Evolutionary conservation across 2,329 filamentous ascomycete species (phyloP).

Genomic region (Fusarium dlaminii): DNA sequence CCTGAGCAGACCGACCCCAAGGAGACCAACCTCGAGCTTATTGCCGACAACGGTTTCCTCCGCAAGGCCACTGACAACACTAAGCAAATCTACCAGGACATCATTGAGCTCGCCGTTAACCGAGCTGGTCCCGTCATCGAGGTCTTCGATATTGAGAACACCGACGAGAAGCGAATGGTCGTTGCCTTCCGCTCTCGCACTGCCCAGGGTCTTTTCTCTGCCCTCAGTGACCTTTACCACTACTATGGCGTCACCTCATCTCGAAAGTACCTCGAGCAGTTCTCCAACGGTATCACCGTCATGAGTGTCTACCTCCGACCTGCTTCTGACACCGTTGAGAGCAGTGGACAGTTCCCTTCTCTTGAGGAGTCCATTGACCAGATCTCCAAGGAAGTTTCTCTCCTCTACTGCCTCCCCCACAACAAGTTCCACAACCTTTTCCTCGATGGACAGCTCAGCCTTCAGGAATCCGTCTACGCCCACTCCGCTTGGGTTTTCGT

Average conservation of each 20-base stretch:
- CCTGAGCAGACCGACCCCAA: conserved; percentile 75
- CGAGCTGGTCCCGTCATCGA: conserved; percentile 96
- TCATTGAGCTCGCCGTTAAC: conserved; percentile 84
- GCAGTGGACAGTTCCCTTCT: conserved; percentile 64
- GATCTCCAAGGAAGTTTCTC: conserved; percentile 97
- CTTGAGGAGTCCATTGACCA: conserved; percentile 96
- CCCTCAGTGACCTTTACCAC: conserved; percentile 94
- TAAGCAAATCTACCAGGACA: conserved; percentile 93
- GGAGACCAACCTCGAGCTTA: conserved; percentile 89
- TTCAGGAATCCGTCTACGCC: conserved; percentile 97
- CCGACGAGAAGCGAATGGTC: conserved; percentile 91
- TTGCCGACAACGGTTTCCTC: conserved; percentile 92
- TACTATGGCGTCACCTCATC: conserved; percentile 98
- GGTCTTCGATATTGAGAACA: conserved; percentile 93
- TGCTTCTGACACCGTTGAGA: conserved; percentile 59
- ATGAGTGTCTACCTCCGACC: conserved; percentile 95
- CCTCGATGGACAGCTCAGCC: conserved; percentile 82
- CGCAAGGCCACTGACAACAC: conserved; percentile 97
- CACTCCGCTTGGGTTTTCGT: conserved; percentile 98
- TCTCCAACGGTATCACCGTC: conserved; percentile 97
- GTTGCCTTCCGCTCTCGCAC: conserved; percentile 94
- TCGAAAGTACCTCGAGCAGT: conserved; percentile 97
- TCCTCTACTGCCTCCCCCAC: conserved; percentile 96
- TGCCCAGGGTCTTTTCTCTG: conserved; percentile 92
- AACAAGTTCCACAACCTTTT: conserved; percentile 96